Base-by-base conservation (phyloP, 2,329 filamentous ascomycete species). In the Aspergillus ochraceoroseus region DNA sequence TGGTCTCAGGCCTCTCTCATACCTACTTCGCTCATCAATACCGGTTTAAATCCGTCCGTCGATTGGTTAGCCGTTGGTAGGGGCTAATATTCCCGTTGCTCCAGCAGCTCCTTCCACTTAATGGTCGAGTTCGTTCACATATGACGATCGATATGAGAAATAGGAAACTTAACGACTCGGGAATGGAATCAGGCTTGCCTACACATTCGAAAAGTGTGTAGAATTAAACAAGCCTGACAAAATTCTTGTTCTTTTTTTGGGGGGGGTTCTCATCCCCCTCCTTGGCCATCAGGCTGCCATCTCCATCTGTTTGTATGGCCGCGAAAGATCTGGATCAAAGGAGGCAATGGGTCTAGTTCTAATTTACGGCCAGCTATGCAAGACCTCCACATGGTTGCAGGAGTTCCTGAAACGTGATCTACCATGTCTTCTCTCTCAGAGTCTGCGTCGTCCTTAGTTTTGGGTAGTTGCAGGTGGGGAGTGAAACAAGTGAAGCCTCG, bases 401-500 rank as follows among this genome's bases (percentile, higher is more conserved):
- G 45, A 37, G 43, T 52, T 43, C 49, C 46, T 55, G 47, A 57
- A 53, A 53, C 53, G 48, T 49, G 48, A 46, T 40, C 33, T 48
- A 47, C 51, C 47, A 48, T 54, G 41, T 49, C 39, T 31, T 31
- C 44, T 45, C 30, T 34, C 42, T 38, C 31, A 25, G 46, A 41
- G 38, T 39, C 43, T 50, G 41, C 48, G 34, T 48, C 44, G 42
- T 46, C 30, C 52, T 37, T 47, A 41, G 45, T 32, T 28, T 55
- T 57, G 57, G 55, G 46, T 61, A 56, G 46, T 51, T 52, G 53
- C 56, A 60, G 53, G 43, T 45, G 41, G 38, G 27, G 43, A 49
- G 57, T 63, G 56, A 54, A 58, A 61, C 56, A 49, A 35, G 41
- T 46, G 45, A 56, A 49, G 46, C 55, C 58, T 63, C 59, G 59